Base-by-base conservation (phyloP, 2,329 filamentous ascomycete genomes). In the Phyllosticta capitalensis region DNA sequence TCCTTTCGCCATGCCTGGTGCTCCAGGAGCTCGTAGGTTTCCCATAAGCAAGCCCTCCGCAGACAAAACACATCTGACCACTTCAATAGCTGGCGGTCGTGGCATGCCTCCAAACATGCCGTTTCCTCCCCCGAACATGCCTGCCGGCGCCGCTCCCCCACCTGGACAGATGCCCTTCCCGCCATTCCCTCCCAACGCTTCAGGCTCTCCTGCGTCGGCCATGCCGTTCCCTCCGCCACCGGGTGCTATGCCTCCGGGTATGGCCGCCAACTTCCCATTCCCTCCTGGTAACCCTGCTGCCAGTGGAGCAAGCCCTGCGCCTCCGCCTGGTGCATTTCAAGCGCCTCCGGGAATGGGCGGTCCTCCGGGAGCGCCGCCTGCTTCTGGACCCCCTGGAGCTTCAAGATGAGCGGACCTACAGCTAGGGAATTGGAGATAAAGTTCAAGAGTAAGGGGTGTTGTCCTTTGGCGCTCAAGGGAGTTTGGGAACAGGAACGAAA, bases 191-290 rank as follows among this genome's bases (percentile, higher is more conserved):
- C 65, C 67, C 9, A 65, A 65, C 22, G 61, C 57, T 3, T 66
- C 67, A 2, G 67, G 59, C 63, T 73, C 65, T 17, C 72, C 71
- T 10, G 69, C 71, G 4, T 67, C 66, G 22, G 70, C 69, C n/a
- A 71, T 73, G 67, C 74, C 71, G 1, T 74, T 74, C 60, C 72
- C 73, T 26, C 74, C 74, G 19, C 74, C 74, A 9, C 55, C 55
- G 6, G 53, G 53, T 30, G 48, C 53, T n/a, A 52, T 58, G 38
- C 63, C 61, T 21, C 67, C 66, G 21, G 67, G 64, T 9, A 70
- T 72, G 66, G 69, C 70, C 2, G 62, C 63, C 52, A 60, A 64
- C 59, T 64, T 64, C 48, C 52, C 57, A n/a, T 63, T 63, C 22
- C 59, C 61, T 7, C 54, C 49, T 17, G 58, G 45, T 14, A 10